Evolutionary conservation across 352 stramenopile species (phyloP).

Genomic region (Pythium coloratum): DNA sequence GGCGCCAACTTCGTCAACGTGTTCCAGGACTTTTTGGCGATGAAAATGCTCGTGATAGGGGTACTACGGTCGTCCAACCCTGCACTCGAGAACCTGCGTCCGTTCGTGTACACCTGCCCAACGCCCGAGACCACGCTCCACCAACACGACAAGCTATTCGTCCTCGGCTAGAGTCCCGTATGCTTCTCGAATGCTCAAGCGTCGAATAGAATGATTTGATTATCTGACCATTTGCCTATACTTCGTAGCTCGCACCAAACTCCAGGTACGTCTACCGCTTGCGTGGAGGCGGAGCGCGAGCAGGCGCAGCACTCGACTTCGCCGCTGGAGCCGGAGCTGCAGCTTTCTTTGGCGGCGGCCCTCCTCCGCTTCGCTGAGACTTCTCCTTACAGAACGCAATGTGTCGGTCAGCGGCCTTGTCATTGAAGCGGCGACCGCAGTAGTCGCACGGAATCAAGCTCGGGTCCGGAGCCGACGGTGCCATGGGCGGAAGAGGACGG

Average conservation of each 20-base stretch:
- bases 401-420: slow-evolving; percentile 89
- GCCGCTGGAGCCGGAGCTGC: slow-evolving; percentile 32
- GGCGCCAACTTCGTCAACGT: slow-evolving; percentile 41
- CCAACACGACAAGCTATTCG: slow-evolving; percentile 52
- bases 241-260: background rate
- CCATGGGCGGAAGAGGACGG: slow-evolving; percentile 54
- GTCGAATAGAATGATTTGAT: slow-evolving; percentile 2
- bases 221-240: background rate
- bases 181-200: background rate
- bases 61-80: slow-evolving; percentile 42
- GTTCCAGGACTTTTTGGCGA: slow-evolving; percentile 46
- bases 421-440: slow-evolving; percentile 91
- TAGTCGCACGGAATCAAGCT: slow-evolving; percentile 91
- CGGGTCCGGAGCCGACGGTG: slow-evolving; percentile 66
- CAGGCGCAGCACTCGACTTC: slow-evolving; percentile 38
- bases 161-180: slow-evolving; percentile 35
- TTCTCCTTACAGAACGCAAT: slow-evolving; percentile 92
- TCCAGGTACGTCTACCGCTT: slow-evolving; percentile 20
- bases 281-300: slow-evolving; percentile 18
- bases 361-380: slow-evolving; percentile 50
- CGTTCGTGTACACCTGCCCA: slow-evolving; percentile 70
- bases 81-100: slow-evolving; percentile 52
- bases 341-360: slow-evolving; percentile 46
- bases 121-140: slow-evolving; percentile 43
- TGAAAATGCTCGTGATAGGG: slow-evolving; percentile 50